Evolutionary conservation across 2,329 filamentous ascomycete species (phyloP), one percentile per base, ranked within the genome.

Genomic region (Balansia obtecta): DNA sequence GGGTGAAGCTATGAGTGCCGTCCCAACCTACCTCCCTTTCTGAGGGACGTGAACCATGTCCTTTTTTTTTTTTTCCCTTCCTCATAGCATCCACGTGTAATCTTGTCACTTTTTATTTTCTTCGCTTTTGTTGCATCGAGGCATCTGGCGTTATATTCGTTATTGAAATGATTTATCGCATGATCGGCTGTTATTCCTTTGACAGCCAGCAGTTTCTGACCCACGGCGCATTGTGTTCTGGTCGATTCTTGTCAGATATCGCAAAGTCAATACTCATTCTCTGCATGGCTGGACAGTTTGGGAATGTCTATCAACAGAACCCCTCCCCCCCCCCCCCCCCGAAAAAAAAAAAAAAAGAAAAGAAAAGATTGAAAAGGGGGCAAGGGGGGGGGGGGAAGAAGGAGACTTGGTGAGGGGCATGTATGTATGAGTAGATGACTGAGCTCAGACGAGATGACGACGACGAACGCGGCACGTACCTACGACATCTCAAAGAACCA

Each of bases 1-100:
- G 73, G 61, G 75, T 80, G 61, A 80, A 77, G 68, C 66, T 80
- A 45, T 80, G 44, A 53, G 33, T 2, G 20, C 13, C 22, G 2
- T 37, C 10, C 6, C 30, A 11, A 27, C 15, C 15, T 37, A 27
- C 15, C 15, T 37, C 40, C 18, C 18, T 20, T 20, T 13, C 20
- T 22, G 20, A 4, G 20, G 9, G 12, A 18, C n/a, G 9, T 6
- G 5, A 9, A 15, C 10, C 10, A 42, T 9, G 30, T 34, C 43
- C 18, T 43, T 7, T 43, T 9, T 38, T 34, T 38, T 30, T 43
- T 7, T 43, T 9, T 16, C 2, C 9, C 12, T 20, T 27, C 4
- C 33, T 15, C 40, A 20, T 27, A 6, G 32, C 30, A 18, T 34
- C 7, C n/a, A 34, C 11, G 16, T 34, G 33, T 27, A 38, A 27